phyloP scores from a whole-genome alignment of 2,329 filamentous ascomycete genomes.

The Fusarium nygamai region DNA sequence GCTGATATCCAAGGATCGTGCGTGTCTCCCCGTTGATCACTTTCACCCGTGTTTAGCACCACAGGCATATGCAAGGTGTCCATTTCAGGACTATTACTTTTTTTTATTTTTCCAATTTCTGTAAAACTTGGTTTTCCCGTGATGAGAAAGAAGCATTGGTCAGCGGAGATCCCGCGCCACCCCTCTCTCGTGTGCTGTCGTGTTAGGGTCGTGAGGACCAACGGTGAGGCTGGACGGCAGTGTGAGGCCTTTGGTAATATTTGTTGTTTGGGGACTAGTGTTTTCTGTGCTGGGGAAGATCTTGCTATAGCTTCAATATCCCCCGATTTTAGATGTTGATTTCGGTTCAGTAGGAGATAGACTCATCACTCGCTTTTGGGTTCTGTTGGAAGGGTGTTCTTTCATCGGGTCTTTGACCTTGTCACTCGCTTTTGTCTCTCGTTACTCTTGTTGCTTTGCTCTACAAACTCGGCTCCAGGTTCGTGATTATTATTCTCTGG shows the following conservation, averaged over 20 bases:
- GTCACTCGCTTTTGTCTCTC: conserved; percentile 28
- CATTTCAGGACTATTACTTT: not conserved
- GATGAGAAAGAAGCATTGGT: not conserved
- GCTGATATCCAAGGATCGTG: not conserved
- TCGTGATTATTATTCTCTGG: rapidly evolving
- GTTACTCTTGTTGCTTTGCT: not conserved
- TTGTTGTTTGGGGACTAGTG: not conserved
- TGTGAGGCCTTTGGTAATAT: conserved; percentile 21
- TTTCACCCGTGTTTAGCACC: not conserved
- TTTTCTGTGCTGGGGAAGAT: not conserved
- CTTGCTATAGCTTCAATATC: conserved; percentile 41
- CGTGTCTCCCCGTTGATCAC: not conserved
- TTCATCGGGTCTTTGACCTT: conserved; percentile 12
- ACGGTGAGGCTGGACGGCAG: conserved; percentile 27
- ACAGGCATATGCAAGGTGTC: not conserved
- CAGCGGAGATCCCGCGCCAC: not conserved
- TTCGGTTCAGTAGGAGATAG: not conserved
- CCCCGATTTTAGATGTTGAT: conserved; percentile 16
- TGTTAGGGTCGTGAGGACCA: conserved; percentile 22
- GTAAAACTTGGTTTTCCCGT: not conserved
- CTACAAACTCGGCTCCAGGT: rapidly evolving
- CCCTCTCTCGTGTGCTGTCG: conserved; percentile 39
- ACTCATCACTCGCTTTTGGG: conserved; percentile 30
- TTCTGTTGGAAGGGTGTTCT: not conserved
- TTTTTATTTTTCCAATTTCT: not conserved